phyloP scores from a whole-genome alignment of 2,329 filamentous ascomycete species.

The Pseudogymnoascus destructans region DNA sequence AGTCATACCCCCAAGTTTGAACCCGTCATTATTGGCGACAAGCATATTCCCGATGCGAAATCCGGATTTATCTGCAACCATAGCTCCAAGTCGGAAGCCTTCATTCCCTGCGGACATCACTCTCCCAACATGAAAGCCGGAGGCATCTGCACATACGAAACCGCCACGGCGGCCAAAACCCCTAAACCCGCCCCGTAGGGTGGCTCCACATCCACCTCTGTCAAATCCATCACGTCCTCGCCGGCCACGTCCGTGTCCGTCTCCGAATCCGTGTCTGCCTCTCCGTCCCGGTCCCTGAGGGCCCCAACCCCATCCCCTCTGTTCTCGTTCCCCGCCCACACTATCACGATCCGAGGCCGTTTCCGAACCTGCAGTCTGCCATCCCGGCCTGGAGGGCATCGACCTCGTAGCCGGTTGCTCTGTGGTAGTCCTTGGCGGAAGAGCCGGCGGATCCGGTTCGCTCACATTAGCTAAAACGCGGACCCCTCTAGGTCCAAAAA shows the following conservation, averaged over 20 bases:
- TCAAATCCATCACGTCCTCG: not conserved
- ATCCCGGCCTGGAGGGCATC: not conserved
- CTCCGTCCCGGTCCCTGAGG: not conserved
- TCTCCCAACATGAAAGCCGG: constrained; percentile 1
- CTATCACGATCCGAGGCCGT: constrained; percentile 19
- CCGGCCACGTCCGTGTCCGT: not conserved
- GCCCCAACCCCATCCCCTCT: not conserved
- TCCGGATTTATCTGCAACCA: constrained; percentile 19
- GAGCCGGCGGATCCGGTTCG: constrained; percentile 13
- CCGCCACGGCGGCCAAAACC: not conserved
- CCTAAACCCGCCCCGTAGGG: not conserved
- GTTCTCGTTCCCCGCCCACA: constrained; percentile 15
- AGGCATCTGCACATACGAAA: not conserved
- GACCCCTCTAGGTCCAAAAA: constrained; percentile 40
- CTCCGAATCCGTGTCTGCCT: not conserved
- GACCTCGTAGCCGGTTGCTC: constrained; percentile 24
- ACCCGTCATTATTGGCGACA: constrained; percentile 31
- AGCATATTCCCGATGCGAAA: constrained; percentile 17
- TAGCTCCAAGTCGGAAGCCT: constrained; percentile 18
- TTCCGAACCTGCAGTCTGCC: constrained; percentile 22
- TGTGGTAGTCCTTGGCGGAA: constrained; percentile 8
- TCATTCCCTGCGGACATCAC: not conserved
- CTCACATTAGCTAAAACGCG: constrained; percentile 23
- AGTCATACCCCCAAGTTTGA: constrained; percentile 22
- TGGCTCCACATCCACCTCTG: not conserved